These are phyloP conservation scores for Solanum neorickii DNA, from an alignment of 257 asterid genomes.

Conservation along the genomic window DNA sequence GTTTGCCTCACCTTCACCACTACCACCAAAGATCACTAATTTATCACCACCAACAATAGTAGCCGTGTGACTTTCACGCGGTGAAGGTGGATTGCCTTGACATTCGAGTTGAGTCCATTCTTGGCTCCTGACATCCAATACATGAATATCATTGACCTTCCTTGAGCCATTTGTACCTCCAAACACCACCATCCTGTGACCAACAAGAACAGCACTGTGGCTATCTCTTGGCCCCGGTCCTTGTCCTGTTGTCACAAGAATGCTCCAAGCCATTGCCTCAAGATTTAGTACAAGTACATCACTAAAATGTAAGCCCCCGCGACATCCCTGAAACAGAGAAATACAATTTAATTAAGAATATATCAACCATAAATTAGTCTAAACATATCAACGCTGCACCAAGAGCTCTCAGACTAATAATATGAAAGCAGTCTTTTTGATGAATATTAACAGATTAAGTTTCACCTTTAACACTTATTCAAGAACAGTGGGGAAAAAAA, in stretches of 20 bases:
- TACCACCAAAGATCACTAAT: constrained; percentile 77
- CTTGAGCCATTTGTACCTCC: constrained; percentile 84
- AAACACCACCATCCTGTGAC: constrained; percentile 61
- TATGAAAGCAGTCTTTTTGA: neutral
- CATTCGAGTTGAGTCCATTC: constrained; percentile 76
- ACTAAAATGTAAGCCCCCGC: constrained; percentile 89
- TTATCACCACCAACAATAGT: constrained; percentile 44
- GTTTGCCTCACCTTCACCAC: constrained; percentile 84
- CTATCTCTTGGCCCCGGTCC: constrained; percentile 95
- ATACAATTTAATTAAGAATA: neutral
- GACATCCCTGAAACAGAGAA: constrained; percentile 50
- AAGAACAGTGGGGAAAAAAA: neutral
- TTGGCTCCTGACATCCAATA: constrained; percentile 50
- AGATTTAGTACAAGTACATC: constrained; percentile 70
- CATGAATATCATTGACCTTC: constrained; percentile 73
- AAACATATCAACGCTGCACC: neutral
- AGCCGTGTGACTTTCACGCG: constrained; percentile 88
- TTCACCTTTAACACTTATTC: neutral
- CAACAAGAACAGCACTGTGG: constrained; percentile 64
- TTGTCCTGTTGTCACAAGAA: constrained; percentile 55
- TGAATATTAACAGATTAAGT: neutral
- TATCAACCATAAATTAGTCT: neutral
- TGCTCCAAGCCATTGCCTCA: constrained; percentile 60
- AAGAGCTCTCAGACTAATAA: neutral
- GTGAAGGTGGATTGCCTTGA: constrained; percentile 53